Base-by-base conservation (phyloP, 2,329 filamentous ascomycete genomes). In the Colletotrichum ledebouriae region DNA sequence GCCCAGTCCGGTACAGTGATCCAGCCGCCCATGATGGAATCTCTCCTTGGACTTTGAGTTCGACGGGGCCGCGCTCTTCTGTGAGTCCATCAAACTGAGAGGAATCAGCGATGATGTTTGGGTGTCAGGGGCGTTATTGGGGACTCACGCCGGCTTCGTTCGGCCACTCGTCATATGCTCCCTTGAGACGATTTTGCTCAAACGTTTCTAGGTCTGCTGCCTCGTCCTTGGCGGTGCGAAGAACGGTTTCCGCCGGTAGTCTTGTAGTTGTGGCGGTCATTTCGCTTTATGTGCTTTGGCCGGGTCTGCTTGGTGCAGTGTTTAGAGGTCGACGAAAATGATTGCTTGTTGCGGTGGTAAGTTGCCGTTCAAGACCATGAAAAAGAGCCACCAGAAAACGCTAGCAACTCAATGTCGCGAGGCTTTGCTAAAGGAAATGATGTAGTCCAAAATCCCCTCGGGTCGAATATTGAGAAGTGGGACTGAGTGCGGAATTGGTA, bases 21-120 rank as follows among this genome's bases (percentile, higher is more conserved):
- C 93, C 93, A 2, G 91, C 89, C 3, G 88, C 88, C 83, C 92
- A 94, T 1, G 82, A 67, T 1, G 93, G 93, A 58, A 96, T 93
- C 0, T 77, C 77, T 11, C 93, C 93, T 42, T 81, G 83, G 5
- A 95, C 84, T 0, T 75, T 73, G 12, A 95, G 84, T 56, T 89
- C 82, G 4, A 94, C 80, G 0, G 92, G 91, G 0, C 86, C 85
- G 4, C 84, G 85, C 71, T 92, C 86, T 73, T 94, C 90, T 12
- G 87, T 87, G 47, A 90, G 82, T 17, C 85, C 87, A 64, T 92
- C 86, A 73, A 94, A 94, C 90, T 93, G 13, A 10, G 4, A 17
- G 22, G 17, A 17, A 44, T 65, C 22, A 62, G 44, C 13, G 11
- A 6, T n/a, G 15, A 9, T 33, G 6, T 37, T 15, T 11, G 64